Evolutionary conservation across 2,329 filamentous ascomycete genomes (phyloP).

Genomic region (Purpureocillium lavendulum): DNA sequence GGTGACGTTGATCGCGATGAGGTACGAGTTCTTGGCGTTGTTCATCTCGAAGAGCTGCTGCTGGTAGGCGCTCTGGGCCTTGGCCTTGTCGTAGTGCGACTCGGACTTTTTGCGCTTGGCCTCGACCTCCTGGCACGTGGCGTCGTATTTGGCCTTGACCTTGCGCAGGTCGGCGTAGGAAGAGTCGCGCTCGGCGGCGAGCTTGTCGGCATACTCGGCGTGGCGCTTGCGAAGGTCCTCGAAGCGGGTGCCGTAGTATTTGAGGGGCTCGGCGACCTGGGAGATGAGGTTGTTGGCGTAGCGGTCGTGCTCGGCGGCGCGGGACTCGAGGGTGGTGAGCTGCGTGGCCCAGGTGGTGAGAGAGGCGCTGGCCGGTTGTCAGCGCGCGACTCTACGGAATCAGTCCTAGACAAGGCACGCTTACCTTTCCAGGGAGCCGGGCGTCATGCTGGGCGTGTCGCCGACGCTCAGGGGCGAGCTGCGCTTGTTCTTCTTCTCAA

Average conservation of each 20-base stretch:
- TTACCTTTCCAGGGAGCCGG: conserved; percentile 85
- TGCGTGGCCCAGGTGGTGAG: conserved; percentile 96
- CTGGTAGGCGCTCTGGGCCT: conserved; percentile 85
- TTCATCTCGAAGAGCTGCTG: conserved; percentile 93
- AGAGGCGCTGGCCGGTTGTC: conserved; percentile 57
- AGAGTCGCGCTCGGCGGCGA: conserved; percentile 81
- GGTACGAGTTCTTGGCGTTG: conserved; percentile 96
- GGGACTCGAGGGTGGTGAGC: conserved; percentile 78
- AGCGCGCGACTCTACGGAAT: no score
- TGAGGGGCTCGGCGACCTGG: conserved; percentile 81
- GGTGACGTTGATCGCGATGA: conserved; percentile 91
- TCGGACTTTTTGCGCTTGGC: conserved; percentile 91
- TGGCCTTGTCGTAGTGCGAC: conserved; percentile 85
- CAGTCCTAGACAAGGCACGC: background rate
- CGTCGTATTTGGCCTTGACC: conserved; percentile 87
- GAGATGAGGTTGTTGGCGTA: conserved; percentile 71
- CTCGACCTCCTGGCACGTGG: conserved; percentile 89
- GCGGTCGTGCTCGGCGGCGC: conserved; percentile 81
- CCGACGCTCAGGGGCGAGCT: conserved; percentile 83
- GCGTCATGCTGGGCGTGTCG: conserved; percentile 86
- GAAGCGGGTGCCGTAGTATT: conserved; percentile 63
- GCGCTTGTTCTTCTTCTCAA: conserved; percentile 92
- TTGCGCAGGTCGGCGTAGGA: conserved; percentile 83
- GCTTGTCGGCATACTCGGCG: conserved; percentile 75
- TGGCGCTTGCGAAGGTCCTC: conserved; percentile 92